phyloP scores from a whole-genome alignment of 495 filamentous ascomycete species.

The Pseudomonodictys pantanalensis region DNA sequence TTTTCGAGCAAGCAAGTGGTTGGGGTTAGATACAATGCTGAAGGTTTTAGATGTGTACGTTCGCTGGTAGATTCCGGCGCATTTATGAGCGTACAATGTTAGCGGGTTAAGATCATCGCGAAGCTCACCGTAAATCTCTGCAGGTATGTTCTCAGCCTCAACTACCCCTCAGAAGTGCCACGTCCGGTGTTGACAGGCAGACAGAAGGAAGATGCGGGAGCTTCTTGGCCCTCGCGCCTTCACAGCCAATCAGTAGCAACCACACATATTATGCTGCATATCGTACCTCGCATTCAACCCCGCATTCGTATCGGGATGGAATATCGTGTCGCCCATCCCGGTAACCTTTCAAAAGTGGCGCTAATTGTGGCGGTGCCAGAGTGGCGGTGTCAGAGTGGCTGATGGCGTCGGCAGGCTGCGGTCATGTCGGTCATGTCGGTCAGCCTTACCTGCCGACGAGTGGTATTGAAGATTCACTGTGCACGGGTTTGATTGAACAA shows the following conservation, averaged over 20 bases:
- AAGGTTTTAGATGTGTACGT: neutral
- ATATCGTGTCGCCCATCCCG: neutral
- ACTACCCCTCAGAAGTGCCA: neutral
- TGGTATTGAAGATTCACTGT: too few species aligned
- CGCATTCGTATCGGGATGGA: neutral
- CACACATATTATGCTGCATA: neutral
- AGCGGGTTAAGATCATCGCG: neutral
- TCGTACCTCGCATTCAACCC: constrained; percentile 15
- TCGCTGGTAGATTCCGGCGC: neutral
- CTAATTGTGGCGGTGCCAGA: neutral
- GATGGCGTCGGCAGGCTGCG: neutral
- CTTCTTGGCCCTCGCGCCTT: neutral
- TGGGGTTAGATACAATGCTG: neutral
- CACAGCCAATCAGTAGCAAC: neutral
- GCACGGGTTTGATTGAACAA: too few species aligned
- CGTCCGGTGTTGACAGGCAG: neutral
- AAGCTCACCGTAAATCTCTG: neutral
- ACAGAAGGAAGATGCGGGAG: neutral
- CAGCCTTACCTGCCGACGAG: too few species aligned
- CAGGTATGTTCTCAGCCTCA: constrained; percentile 2
- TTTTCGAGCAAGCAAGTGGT: neutral
- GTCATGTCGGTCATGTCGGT: neutral
- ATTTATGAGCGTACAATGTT: neutral
- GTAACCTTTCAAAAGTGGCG: neutral
- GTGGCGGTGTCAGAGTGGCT: too few species aligned